Evolutionary conservation across 345 rosid species (phyloP), one percentile per base, ranked within the genome.

Genomic region (Pistacia integerrima): DNA sequence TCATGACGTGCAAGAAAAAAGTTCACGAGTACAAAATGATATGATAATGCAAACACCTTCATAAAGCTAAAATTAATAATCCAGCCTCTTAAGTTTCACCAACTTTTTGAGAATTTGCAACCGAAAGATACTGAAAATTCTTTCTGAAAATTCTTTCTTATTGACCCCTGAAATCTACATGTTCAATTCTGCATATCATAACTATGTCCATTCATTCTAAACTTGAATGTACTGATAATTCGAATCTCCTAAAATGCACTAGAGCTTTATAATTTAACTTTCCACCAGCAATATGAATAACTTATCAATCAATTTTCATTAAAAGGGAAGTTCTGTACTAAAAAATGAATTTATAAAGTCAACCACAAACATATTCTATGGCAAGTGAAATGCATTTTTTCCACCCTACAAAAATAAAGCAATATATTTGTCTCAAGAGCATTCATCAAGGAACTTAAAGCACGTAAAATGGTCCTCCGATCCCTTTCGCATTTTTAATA

Each of bases 401-500:
- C 49, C 30, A 35, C 25, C 4, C 2, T 18, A 52, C 8, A 64
- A 54, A 49, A 57, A 17, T 7, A 67, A 70, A 55, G 28, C 11
- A 4, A 33, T 54, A 69, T 56, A 20, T 22, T 64, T 20, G 58
- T 51, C 59, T 56, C 44, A 71, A 48, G 2, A 55, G 38, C 11
- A 64, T 58, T 17, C 38, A 11, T n/a, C 1, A 4, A 61, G 38
- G 67, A 67, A 74, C 98, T 90, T 88, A 93, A 97, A 67, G 94
- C 86, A 1, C 99, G 96, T 30, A 95, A 65, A 41, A 95, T 85
- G 35, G 91, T 78, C 76, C 99, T 89, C 64, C 95, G 84, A 69
- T 93, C 99, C 69, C 99, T 92, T 83, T 95, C 99, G 99, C 90
- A 84, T 90, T 88, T 86, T 92, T 90, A 73, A 95, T 90, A 46